phyloP scores from a whole-genome alignment of 805 yeast species.

The Yarrowia keelungensis region DNA sequence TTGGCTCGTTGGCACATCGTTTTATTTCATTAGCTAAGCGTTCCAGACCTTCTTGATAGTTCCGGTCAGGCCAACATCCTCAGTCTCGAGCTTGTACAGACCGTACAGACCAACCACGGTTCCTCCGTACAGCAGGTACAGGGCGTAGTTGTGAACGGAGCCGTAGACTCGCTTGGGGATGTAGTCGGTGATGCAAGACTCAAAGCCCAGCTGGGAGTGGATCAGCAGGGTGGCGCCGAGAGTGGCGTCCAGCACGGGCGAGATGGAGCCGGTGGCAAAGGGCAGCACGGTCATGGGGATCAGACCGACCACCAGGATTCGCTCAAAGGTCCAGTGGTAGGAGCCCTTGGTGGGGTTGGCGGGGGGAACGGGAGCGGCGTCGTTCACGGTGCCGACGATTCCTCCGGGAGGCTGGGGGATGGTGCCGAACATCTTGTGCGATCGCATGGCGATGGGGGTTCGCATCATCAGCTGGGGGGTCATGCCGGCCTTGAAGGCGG shows the following conservation, averaged over 20 bases:
- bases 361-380: constrained; percentile 75
- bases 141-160: constrained; percentile 70
- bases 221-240: constrained; percentile 70
- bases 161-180: constrained; percentile 89
- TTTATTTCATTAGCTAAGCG: constrained; percentile 48
- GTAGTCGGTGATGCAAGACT: constrained; percentile 91
- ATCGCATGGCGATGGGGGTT: constrained; percentile 35
- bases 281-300: constrained; percentile 82
- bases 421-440: constrained; percentile 39
- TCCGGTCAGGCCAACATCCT: constrained; percentile 77
- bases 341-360: constrained; percentile 76
- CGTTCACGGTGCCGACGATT: constrained; percentile 92
- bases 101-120: constrained; percentile 77
- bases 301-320: constrained; percentile 68
- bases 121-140: constrained; percentile 73
- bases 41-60: constrained; percentile 69
- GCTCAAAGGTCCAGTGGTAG: constrained; percentile 92
- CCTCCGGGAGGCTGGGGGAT: constrained; percentile 88
- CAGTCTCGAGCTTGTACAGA: constrained; percentile 74
- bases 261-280: constrained; percentile 72
- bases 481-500: constrained; percentile 32
- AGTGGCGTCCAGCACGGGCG: constrained; percentile 74
- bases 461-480: constrained; percentile 39
- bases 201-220: constrained; percentile 87
- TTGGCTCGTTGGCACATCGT: too few relatives aligned